Base-by-base conservation (phyloP, 805 yeast genomes). In the Pichia rugopelliculosa region DNA sequence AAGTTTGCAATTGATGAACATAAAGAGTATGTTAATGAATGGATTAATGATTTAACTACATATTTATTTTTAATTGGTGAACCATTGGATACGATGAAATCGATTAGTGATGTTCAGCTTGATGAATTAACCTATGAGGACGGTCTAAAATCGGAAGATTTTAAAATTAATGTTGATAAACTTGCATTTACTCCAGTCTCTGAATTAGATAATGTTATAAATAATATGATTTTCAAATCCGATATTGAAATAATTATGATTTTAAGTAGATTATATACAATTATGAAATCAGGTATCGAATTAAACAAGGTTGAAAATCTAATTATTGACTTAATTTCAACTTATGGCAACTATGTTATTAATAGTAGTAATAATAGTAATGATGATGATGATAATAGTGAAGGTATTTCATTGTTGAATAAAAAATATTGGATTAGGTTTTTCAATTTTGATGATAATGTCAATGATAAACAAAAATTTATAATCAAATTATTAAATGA, bases 21-120 rank as follows among this genome's bases (percentile, higher is more conserved):
- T 0, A 38, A 40, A n/a, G 68, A 20, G 57, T 61, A 42, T 9
- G 49, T 60, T 18, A 24, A 41, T 4, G n/a, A 42, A 15, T 85
- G 90, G 88, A 46, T 85, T 1, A 57, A 68, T 10, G 55, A 73
- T 1, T 73, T 78, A 38, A 53, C 75, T 33, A 70, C 76, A 54
- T 74, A 73, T 43, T 59, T 79, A 53, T 60, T 68, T 3, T 61
- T 81, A 6, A 59, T 76, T 20, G 95, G 95, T 10, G 95, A 87
- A 59, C 73, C 82, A 7, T 47, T 61, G 46, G 52, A 45, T 1
- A 40, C 52, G 6, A 58, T 65, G 55, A 51, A 48, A 18, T 15
- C 21, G 3, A 43, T 51, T 33, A 15, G 57, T 6, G 30, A 33
- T 15, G n/a, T 52, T 11, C 41, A 42, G 13, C 50, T 54, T 23